Conservation (phyloP, 768 basidiomycete species). For the Fomitopsis serialis region DNA sequence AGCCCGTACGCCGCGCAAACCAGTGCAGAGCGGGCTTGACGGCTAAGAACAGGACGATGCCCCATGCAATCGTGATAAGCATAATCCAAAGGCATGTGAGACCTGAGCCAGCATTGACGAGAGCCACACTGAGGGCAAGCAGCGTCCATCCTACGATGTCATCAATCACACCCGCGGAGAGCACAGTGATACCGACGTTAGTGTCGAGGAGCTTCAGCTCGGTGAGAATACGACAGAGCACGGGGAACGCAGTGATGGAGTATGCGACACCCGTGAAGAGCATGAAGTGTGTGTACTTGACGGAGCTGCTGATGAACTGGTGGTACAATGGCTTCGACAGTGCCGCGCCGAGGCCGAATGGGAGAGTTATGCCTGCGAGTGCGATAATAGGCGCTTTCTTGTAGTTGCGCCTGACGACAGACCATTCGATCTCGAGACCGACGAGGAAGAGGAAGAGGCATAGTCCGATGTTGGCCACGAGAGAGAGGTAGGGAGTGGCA, state of each 20-base stretch:
- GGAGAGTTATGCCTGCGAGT: conserved; percentile 78
- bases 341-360: conserved; percentile 79
- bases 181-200: conserved; percentile 85
- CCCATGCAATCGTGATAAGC: conserved; percentile 75
- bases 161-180: conserved; percentile 89
- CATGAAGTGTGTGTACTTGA: conserved; percentile 86
- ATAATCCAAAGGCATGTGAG: conserved; percentile 84
- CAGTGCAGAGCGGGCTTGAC: conserved; percentile 57
- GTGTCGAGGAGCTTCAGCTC: conserved; percentile 91
- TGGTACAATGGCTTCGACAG: conserved; percentile 68
- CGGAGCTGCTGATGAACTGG: conserved; percentile 58
- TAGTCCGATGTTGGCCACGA: conserved; percentile 86
- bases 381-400: conserved; percentile 66
- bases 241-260: conserved; percentile 84
- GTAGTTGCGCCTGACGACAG: conserved; percentile 74
- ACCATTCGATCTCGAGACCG: conserved; percentile 84
- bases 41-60: conserved; percentile 67
- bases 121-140: conserved; percentile 84
- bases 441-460: conserved; percentile 90
- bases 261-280: conserved; percentile 92
- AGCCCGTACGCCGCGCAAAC: conserved; percentile 76
- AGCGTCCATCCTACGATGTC: conserved; percentile 77
- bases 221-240: conserved; percentile 81
- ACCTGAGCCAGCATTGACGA: conserved; percentile 85
- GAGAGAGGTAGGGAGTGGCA: conserved; percentile 72